Evolutionary conservation across 352 stramenopile species (phyloP), one percentile per base, ranked within the genome.

Genomic region (Phytophthora colocasiae): DNA sequence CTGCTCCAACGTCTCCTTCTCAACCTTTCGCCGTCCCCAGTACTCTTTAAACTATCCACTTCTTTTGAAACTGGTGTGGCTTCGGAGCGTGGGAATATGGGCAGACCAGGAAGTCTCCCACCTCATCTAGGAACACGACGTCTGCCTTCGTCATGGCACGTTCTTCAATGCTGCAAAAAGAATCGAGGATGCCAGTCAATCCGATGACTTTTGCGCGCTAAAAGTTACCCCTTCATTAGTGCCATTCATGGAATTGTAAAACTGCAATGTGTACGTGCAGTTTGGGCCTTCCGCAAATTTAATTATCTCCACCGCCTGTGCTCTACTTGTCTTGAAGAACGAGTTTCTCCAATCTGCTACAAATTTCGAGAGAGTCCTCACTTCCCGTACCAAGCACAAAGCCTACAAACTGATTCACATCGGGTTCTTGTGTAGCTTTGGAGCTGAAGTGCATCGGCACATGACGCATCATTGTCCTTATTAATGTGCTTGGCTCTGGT

Each of bases 361-460:
- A 15, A 12, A 68, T 68, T 29, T 72, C 58, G 32, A 22, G 39
- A 8, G 48, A 32, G 41, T 71, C 57, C 11, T 71, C 57, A 0
- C 19, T 58, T n/a, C 34, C 63, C 7, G 36, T 24, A 10, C 63
- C 51, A n/a, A 72, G 51, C 2, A 68, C 31, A 17, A 72, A 43
- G 10, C 31, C 44, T 22, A 43, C 58, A 27, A 72, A 72, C 31
- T 72, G 27, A 19, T 55, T 40, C 31, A 31, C 15, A 14, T 50
- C 49, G 0, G 27, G 6, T 1, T 58, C 36, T 2, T 46, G 38
- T 36, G 12, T 19, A 11, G 40, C 15, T n/a, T 41, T 55, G 0
- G 49, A 39, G 14, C 29, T 60, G 36, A 71, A 67, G 17, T 71
- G 57, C 63, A 71, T 71, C 7, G 63, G 63, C 2, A 63, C 49